phyloP scores from a whole-genome alignment of 2,329 filamentous ascomycete genomes.

The Diaporthe caulivora region DNA sequence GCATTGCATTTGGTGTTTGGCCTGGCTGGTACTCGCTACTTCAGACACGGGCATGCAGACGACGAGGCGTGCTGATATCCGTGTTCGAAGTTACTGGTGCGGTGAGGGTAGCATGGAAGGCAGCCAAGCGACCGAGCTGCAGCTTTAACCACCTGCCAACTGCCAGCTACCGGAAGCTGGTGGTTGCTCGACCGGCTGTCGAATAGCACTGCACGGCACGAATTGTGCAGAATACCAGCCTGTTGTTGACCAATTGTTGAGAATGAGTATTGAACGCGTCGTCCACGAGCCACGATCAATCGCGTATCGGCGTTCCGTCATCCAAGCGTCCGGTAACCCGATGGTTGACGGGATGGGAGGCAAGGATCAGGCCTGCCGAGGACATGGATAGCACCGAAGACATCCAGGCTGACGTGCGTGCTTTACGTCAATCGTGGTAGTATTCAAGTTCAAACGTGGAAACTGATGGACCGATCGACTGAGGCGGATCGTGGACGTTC shows the following conservation, averaged over 20 bases:
- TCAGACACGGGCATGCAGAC: background rate
- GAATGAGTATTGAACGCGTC: background rate
- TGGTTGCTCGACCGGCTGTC: background rate
- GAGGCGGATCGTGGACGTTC: background rate
- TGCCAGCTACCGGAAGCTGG: background rate
- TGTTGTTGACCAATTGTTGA: background rate
- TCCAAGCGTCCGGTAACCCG: constrained; percentile 26
- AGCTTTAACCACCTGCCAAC: background rate
- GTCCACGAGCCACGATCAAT: background rate
- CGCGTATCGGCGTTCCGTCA: background rate
- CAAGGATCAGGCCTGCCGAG: constrained; percentile 25
- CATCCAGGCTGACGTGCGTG: background rate
- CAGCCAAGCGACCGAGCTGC: constrained; percentile 12
- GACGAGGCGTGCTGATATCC: constrained; percentile 26
- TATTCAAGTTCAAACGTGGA: constrained; percentile 1
- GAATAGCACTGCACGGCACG: background rate
- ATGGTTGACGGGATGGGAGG: constrained; percentile 25
- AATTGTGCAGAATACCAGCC: background rate
- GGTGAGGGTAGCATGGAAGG: constrained; percentile 23
- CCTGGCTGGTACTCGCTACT: constrained; percentile 18
- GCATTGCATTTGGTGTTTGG: background rate
- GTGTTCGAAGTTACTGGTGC: constrained; percentile 25
- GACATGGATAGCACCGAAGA: constrained; percentile 11
- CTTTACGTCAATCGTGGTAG: constrained; percentile 14
- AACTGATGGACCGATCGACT: constrained; percentile 20